Percentiles rank a stretch among this genome's conserved stretches.
Evolutionary conservation across 176 grass and related monocot genomes (phyloP).

Genomic region (Carex scoparia): DNA sequence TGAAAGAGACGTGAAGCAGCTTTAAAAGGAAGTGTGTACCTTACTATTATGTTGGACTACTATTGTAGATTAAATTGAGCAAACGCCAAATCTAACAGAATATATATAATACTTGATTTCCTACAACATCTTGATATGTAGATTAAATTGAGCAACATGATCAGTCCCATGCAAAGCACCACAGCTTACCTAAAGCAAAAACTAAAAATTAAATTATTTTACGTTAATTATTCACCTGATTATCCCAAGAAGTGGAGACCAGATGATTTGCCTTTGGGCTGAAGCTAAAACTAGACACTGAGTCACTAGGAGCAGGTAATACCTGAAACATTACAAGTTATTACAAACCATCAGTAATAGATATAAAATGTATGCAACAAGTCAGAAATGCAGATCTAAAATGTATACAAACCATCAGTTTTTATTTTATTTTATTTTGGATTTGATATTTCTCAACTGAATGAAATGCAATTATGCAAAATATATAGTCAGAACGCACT

Average conservation of each 20-base stretch:
- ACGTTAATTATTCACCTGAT: constrained; percentile 36
- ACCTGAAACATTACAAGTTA: constrained; percentile 16
- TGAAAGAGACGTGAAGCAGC: too few species aligned
- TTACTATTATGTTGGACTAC: too few species aligned
- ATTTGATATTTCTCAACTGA: too few species aligned
- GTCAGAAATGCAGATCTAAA: too few species aligned
- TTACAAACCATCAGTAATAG: not conserved
- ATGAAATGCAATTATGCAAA: too few species aligned
- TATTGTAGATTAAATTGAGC: too few species aligned
- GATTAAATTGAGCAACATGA: not conserved
- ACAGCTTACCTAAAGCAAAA: not conserved
- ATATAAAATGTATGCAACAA: not conserved
- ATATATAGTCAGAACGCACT: too few species aligned
- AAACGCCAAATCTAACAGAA: too few species aligned
- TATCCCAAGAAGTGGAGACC: constrained; percentile 84
- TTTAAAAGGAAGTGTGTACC: too few species aligned
- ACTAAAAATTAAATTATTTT: not conserved
- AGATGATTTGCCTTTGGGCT: constrained; percentile 71
- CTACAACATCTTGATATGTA: not conserved
- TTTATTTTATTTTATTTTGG: too few species aligned
- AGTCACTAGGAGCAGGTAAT: constrained; percentile 37
- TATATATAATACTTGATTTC: not conserved
- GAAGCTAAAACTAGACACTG: constrained; percentile 77
- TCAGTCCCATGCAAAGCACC: not conserved
- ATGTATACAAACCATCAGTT: too few species aligned